These are phyloP conservation scores for Triadica sebifera DNA, from an alignment of 345 rosid species.

Conservation along the genomic window DNA sequence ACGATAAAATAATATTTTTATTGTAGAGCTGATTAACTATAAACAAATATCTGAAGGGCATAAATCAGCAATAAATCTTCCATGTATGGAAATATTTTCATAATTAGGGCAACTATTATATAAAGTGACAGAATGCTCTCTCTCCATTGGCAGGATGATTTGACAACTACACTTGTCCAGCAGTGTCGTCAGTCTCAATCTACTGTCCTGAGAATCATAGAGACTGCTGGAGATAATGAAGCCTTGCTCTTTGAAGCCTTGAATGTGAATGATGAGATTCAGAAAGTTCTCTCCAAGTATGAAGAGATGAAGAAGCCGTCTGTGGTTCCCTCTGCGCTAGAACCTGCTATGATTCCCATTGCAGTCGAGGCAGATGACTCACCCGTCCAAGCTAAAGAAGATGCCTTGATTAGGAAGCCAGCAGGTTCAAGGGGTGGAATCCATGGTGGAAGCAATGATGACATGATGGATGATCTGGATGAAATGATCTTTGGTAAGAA, in stretches of 20 bases:
- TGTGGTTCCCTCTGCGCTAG: slow-evolving; percentile 42
- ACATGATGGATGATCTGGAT: slow-evolving; percentile 96
- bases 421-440: slow-evolving; percentile 54
- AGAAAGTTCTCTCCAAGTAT: slow-evolving; percentile 66
- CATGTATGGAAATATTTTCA: neutral
- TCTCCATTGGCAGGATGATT: slow-evolving; percentile 61
- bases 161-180: slow-evolving; percentile 63
- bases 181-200: slow-evolving; percentile 70
- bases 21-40: neutral
- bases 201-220: slow-evolving; percentile 70
- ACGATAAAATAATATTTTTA: neutral
- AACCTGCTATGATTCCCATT: slow-evolving; percentile 89
- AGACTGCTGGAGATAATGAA: slow-evolving; percentile 78
- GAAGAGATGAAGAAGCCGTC: slow-evolving; percentile 65
- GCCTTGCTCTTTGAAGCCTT: slow-evolving; percentile 85
- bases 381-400: slow-evolving; percentile 50
- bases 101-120: neutral
- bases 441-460: slow-evolving; percentile 61
- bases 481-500: slow-evolving; percentile 96
- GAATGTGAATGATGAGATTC: slow-evolving; percentile 88
- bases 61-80: neutral
- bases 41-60: neutral
- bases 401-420: slow-evolving; percentile 70
- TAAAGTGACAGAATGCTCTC: neutral
- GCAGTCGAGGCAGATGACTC: slow-evolving; percentile 82